Conservation (phyloP, 305 asterid species). For the Solanum aculeatissimum region DNA sequence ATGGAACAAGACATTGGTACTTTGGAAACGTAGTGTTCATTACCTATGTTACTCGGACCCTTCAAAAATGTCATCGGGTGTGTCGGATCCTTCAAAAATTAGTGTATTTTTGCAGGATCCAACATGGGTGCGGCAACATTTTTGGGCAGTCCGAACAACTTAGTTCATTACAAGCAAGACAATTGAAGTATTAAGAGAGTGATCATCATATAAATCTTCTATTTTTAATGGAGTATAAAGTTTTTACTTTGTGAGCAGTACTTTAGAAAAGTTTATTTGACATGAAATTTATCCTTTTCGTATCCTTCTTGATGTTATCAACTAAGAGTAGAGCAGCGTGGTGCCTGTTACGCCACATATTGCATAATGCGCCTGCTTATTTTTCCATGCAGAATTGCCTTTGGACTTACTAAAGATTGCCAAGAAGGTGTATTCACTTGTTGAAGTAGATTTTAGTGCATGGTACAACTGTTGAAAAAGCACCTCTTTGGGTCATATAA, state of each 20-base stretch:
- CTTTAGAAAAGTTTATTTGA: background rate
- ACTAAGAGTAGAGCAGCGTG: background rate
- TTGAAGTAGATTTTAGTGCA: conserved; percentile 15
- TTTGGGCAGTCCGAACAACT: too few species aligned
- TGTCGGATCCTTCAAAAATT: too few species aligned
- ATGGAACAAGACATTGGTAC: background rate
- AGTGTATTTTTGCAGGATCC: too few species aligned
- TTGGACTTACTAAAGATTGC: conserved; percentile 47
- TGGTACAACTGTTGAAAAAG: conserved; percentile 30
- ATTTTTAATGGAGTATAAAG: background rate
- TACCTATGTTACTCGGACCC: background rate
- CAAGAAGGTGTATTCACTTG: conserved; percentile 53
- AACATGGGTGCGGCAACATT: too few species aligned
- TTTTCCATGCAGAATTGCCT: conserved; percentile 47
- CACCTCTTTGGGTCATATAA: conserved; percentile 8
- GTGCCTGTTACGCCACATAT: background rate
- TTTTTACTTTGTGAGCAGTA: background rate
- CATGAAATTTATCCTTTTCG: background rate
- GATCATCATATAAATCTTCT: background rate
- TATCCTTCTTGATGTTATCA: background rate
- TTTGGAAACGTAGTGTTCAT: background rate
- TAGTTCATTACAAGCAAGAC: background rate
- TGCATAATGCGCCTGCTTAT: conserved; percentile 16
- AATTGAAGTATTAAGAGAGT: background rate
- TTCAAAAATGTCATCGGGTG: too few species aligned